These are phyloP conservation scores for Wickerhamiella parazyma DNA, from an alignment of 805 yeast species.

Conservation along the genomic window DNA sequence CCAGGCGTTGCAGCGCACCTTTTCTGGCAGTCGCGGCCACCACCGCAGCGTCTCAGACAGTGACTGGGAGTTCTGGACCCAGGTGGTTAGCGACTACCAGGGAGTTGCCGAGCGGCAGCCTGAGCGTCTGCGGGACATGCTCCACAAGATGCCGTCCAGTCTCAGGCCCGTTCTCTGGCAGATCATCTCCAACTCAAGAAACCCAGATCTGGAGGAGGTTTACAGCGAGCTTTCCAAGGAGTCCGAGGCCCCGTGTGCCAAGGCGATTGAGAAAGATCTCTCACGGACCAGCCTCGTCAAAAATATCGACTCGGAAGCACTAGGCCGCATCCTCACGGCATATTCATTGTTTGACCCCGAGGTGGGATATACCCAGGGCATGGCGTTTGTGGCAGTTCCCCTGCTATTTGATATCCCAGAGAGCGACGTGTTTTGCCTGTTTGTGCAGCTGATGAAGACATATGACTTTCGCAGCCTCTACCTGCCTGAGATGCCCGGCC, in stretches of 20 bases:
- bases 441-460: conserved; percentile 70
- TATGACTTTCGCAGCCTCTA: conserved; percentile 70
- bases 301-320: conserved; percentile 38
- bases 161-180: conserved; percentile 91
- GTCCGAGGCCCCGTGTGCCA: conserved; percentile 48
- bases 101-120: conserved; percentile 49
- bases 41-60: conserved; percentile 12
- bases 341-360: conserved; percentile 79
- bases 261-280: conserved; percentile 67
- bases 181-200: conserved; percentile 65
- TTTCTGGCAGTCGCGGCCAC: conserved; percentile 16
- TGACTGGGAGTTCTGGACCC: conserved; percentile 64
- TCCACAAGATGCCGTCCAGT: conserved; percentile 70
- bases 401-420: conserved; percentile 67
- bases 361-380: conserved; percentile 96
- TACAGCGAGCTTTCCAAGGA: conserved; percentile 37
- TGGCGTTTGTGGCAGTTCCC: conserved; percentile 88
- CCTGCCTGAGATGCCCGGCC: conserved; percentile 86
- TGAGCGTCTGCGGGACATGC: conserved; percentile 42
- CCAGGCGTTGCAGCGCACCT: conserved; percentile 29
- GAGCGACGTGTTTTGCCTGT: conserved; percentile 69
- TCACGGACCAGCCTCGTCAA: conserved; percentile 75
- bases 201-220: conserved; percentile 43
- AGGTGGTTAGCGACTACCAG: conserved; percentile 65
- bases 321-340: conserved; percentile 66